Evolutionary conservation across 1,284 basidiomycete species (phyloP), one percentile per base, ranked within the genome.

Genomic region (Cryptococcus sp.): DNA sequence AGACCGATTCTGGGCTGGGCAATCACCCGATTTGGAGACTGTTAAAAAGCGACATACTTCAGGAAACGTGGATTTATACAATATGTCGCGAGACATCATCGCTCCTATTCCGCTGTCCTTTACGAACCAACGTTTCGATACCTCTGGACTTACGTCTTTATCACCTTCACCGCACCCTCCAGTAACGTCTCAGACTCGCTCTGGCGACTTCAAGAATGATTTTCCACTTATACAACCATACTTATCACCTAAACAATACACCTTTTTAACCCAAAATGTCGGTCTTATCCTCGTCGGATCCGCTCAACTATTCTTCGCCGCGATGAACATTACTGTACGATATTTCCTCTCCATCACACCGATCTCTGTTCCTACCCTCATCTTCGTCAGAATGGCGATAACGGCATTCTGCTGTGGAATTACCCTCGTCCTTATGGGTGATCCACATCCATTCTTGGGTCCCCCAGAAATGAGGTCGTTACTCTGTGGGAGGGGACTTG

Each of bases 371-470:
- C 46, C 69, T 3, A 68, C 70, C 3, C 61, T 76, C 47, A 74
- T 74, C 42, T 60, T 69, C 42, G 68, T 71, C 6, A 61, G 70
- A 35, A 72, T 72, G 71, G 58, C 51, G 0, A 79, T 83, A 45
- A 82, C 82, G 0, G 77, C 79, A 58, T 42, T 77, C 5, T 79
- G 76, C 55, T 82, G 79, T 52, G 66, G 81, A 10, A 44, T 66
- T n/a, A 80, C 80, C 51, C 80, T 84, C 71, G 78, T 64, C 36
- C 71, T 71, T 11, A 55, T 67, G n/a, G 78, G 80, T 30, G 81
- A 88, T 0, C 82, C 84, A 0, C 76, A 89, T 63, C 87, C 87
- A 0, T 73, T 86, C 50, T 63, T 84, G 3, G 88, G 88, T 0
- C 88, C 88, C 0, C 83, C 83, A 50, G 85, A 80, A 2, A 82